Evolutionary conservation across 768 basidiomycete genomes (phyloP).

Genomic region (Tephrocybe sp.): DNA sequence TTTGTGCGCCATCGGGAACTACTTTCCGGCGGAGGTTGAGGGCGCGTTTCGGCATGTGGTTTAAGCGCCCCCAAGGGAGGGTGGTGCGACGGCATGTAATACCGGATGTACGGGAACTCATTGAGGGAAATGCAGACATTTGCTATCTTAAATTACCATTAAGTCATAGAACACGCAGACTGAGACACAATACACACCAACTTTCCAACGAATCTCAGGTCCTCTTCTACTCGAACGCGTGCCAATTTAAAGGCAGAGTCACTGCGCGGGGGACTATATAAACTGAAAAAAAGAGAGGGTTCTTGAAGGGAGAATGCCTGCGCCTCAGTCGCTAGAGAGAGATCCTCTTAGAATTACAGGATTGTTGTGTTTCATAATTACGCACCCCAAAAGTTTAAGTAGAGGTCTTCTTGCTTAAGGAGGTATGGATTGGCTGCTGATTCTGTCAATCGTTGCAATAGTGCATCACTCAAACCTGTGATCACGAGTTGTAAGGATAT

Average conservation of each 20-base stretch:
- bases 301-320: constrained; percentile 79
- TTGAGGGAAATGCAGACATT: constrained; percentile 88
- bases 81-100: constrained; percentile 84
- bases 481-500: constrained; percentile 1
- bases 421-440: constrained; percentile 78
- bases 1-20: constrained; percentile 78
- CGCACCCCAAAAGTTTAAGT: constrained; percentile 91
- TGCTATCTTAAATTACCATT: constrained; percentile 52
- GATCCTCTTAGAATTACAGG: constrained; percentile 2
- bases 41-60: constrained; percentile 59
- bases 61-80: constrained; percentile 82
- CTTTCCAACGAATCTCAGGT: constrained; percentile 73
- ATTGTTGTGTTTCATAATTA: constrained; percentile 4
- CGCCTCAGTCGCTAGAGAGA: constrained; percentile 69
- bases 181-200: constrained; percentile 41
- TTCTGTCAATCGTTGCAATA: constrained; percentile 73
- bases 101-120: constrained; percentile 91
- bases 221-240: constrained; percentile 80
- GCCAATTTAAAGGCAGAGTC: constrained; percentile 65
- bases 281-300: constrained; percentile 82
- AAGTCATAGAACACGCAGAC: neutral
- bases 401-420: constrained; percentile 80
- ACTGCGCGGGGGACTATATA: constrained; percentile 81
- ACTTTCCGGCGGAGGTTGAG: constrained; percentile 61
- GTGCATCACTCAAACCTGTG: constrained; percentile 70